Evolutionary conservation across 2,329 filamentous ascomycete genomes (phyloP).

Genomic region (Ophiostoma perfectum): DNA sequence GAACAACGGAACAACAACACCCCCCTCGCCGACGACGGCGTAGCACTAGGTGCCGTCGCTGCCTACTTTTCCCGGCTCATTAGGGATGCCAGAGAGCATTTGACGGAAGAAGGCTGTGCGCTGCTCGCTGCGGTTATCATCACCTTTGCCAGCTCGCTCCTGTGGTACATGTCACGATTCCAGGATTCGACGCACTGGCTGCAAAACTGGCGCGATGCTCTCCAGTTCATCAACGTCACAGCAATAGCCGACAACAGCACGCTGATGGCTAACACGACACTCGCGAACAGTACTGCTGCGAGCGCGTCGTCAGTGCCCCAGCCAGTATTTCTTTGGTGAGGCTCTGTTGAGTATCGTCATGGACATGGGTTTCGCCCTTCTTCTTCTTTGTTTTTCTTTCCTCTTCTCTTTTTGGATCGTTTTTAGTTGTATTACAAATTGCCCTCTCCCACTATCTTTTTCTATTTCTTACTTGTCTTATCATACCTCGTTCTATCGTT

Average conservation of each 20-base stretch:
- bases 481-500: neutral
- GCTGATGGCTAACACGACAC: neutral
- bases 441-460: neutral
- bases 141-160: neutral
- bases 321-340: neutral
- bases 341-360: neutral
- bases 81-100: neutral
- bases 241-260: neutral
- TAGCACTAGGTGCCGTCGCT: neutral
- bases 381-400: no score
- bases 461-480: neutral
- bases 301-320: neutral
- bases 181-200: conserved; percentile 15
- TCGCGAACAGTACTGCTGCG: neutral
- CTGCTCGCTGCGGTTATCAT: neutral
- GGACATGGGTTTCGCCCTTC: no score
- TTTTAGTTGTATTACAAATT: neutral
- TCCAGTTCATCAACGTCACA: conserved; percentile 6
- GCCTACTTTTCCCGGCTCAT: neutral
- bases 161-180: conserved; percentile 21
- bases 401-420: neutral
- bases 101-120: neutral
- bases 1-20: neutral
- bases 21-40: neutral
- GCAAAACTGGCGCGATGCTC: conserved; percentile 20